Evolutionary conservation across 208 protist genomes (phyloP).

Genomic region (Trypanosoma mega): DNA sequence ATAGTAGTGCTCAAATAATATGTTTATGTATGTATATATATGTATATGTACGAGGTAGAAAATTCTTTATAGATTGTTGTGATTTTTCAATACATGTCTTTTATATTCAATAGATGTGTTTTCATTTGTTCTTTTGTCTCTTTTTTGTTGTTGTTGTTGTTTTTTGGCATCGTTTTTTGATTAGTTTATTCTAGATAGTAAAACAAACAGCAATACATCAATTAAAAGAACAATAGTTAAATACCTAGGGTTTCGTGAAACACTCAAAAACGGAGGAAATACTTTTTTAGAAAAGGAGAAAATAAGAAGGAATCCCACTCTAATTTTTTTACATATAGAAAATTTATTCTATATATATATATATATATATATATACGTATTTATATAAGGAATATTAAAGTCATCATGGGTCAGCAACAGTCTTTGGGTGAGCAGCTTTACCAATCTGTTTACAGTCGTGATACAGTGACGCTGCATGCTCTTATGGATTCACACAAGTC

Average conservation of each 20-base stretch:
- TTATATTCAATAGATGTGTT: background rate
- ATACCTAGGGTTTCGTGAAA: no score
- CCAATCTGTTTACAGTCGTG: conserved; percentile 61
- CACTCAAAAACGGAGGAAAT: no score
- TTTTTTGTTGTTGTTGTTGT: no score
- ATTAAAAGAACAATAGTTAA: no score
- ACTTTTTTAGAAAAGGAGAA: no score
- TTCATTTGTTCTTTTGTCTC: background rate
- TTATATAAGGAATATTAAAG: background rate
- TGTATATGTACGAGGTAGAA: background rate
- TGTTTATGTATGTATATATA: no score
- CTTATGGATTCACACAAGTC: conserved; percentile 29
- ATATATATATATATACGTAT: background rate
- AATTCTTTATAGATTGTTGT: conserved; percentile 17
- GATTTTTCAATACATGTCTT: background rate
- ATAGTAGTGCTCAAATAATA: no score
- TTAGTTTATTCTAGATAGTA: no score
- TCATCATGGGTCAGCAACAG: conserved; percentile 52
- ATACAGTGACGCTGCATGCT: conserved; percentile 34
- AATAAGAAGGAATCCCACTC: no score
- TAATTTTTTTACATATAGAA: background rate
- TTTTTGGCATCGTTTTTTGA: no score
- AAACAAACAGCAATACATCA: no score
- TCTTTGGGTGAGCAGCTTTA: conserved; percentile 49
- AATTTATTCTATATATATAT: background rate